Evolutionary conservation across 1,284 basidiomycete genomes (phyloP), one percentile per base, ranked within the genome.

Genomic region (Wolfiporia cocos): DNA sequence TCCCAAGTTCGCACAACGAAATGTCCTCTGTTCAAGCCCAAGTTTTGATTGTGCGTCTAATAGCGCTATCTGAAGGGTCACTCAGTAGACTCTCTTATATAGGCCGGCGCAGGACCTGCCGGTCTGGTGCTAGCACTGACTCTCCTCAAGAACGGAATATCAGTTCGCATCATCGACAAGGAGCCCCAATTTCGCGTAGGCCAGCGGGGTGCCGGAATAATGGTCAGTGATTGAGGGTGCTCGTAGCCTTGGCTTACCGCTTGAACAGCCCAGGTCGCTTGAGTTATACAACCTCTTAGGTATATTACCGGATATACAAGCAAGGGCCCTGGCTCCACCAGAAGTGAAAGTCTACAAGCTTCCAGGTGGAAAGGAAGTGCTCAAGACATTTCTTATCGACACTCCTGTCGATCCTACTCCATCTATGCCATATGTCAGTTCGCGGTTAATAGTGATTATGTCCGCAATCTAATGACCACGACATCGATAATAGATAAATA

Each of bases 121-220:
- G 55, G 55, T 4, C 46, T 57, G 14, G 42, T 50, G 9, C 18
- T 42, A 14, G 55, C 55, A 23, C 46, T 57, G 4, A 42, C 47
- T 20, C 44, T 57, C 5, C 22, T 41, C 9, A 44, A 52, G 28
- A 49, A 51, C 28, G 54, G 54, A 7, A 40, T 55, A 3, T 24
- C 57, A 3, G 59, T 67, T 10, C 63, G 65, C 18, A 58, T 66
- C 31, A 57, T 68, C 19, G 54, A 65, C 12, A 66, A 62, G 36
- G 52, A 52, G 17, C 39, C 26, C 3, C 33, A 46, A 0, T 40
- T 49, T 18, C 40, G 30, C 28, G 32, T 49, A 22, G 53, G 53
- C 3, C 52, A 58, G 22, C 56, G 64, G 3, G 57, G 53, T 10
- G 26, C 37, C 14, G 62, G 51, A 0, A 29, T 62, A 12, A 51